These are phyloP conservation scores for Sporothrix mexicana DNA, from an alignment of 2,329 filamentous ascomycete genomes.

Conservation along the genomic window DNA sequence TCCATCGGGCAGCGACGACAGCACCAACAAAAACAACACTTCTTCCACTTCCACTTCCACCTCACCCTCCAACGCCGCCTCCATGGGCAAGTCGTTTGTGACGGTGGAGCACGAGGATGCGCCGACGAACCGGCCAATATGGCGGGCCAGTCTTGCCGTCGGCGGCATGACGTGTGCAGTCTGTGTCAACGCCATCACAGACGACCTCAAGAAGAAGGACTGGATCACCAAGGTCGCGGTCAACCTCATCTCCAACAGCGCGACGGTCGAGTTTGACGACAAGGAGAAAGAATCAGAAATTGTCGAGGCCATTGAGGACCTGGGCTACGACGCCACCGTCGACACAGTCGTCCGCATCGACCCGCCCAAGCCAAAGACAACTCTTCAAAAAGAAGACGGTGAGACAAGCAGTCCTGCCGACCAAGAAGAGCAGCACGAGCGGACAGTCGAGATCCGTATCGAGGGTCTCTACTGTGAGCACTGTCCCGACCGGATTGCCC, in stretches of 20 bases:
- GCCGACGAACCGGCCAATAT: constrained; percentile 46
- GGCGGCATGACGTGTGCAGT: constrained; percentile 76
- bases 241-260: constrained; percentile 71
- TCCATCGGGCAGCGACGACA: not conserved
- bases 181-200: constrained; percentile 68
- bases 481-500: constrained; percentile 66
- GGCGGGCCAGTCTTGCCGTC: constrained; percentile 63
- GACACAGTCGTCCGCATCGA: constrained; percentile 54
- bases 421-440: constrained; percentile 40
- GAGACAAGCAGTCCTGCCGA: not conserved
- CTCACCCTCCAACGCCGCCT: not conserved
- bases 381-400: not conserved
- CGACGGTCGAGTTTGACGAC: constrained; percentile 62
- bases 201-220: constrained; percentile 61
- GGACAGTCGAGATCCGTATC: constrained; percentile 69
- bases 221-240: constrained; percentile 65
- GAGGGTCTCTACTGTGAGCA: constrained; percentile 77
- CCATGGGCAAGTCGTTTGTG: constrained; percentile 43
- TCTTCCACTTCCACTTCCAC: not conserved
- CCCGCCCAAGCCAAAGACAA: constrained; percentile 39
- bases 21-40: not conserved
- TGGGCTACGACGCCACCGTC: constrained; percentile 70
- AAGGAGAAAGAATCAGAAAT: constrained; percentile 54
- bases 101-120: constrained; percentile 46
- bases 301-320: constrained; percentile 61